Evolutionary conservation across 352 stramenopile species (phyloP).

Genomic region (Globisporangium irregulare): DNA sequence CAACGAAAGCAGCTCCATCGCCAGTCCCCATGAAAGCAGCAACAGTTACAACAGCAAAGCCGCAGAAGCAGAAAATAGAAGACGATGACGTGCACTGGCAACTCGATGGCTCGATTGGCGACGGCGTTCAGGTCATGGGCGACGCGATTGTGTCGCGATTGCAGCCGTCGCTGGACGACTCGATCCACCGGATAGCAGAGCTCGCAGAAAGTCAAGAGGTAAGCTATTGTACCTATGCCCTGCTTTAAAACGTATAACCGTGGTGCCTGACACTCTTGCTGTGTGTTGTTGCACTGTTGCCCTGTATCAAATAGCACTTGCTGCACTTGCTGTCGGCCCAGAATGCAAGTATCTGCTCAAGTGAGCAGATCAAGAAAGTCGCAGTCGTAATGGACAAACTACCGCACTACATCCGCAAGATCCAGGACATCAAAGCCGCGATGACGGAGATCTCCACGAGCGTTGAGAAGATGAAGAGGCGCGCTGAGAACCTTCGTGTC

Average conservation of each 20-base stretch:
- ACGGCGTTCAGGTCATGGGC: conserved; percentile 55
- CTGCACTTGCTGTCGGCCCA: conserved; percentile 47
- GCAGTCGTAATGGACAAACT: conserved; percentile 68
- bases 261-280: not conserved
- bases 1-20: not conserved
- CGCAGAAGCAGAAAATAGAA: conserved; percentile 12
- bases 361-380: conserved; percentile 56
- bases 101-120: conserved; percentile 30
- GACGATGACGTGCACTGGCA: conserved; percentile 32
- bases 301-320: conserved; percentile 34
- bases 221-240: conserved; percentile 8
- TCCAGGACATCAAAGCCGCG: conserved; percentile 56
- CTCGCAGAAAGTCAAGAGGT: conserved; percentile 49
- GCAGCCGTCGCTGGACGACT: conserved; percentile 57
- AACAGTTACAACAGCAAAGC: not conserved
- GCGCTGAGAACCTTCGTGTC: conserved; percentile 61
- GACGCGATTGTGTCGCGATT: conserved; percentile 49
- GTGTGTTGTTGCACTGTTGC: not conserved
- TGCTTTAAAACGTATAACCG: not conserved
- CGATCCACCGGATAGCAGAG: conserved; percentile 72
- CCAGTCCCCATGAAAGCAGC: not conserved
- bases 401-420: conserved; percentile 62
- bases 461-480: conserved; percentile 71
- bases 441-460: conserved; percentile 59
- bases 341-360: conserved; percentile 46